Evolutionary conservation across 768 basidiomycete species (phyloP), one percentile per base, ranked within the genome.

Genomic region (Sarcomyxa edulis): DNA sequence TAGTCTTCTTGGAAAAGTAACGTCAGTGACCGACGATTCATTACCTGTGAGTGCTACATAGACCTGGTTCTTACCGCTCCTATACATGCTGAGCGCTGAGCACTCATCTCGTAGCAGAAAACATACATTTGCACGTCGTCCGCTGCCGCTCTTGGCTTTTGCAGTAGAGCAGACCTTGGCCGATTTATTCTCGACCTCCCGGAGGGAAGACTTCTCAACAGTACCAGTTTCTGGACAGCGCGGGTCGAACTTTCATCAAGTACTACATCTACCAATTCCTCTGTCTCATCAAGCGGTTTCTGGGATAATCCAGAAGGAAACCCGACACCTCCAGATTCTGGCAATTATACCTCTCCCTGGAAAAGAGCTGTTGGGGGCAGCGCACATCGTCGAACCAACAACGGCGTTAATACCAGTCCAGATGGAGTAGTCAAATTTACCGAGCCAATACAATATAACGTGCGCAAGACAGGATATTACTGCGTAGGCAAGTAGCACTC

Each of bases 81-180:
- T 43, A 22, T 25, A 30, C 20, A 34, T 19, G 46, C 32, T 50
- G 42, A 53, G 37, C 33, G 15, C 32, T 30, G 21, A n/a, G 40
- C 32, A 48, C 38, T 42, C 35, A 32, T 46, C 12, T 45, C 42
- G 54, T 49, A 71, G 64, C 77, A 97, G 92, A 90, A 84, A 65
- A 88, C 86, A 16, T 99, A 91, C 50, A 76, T 99, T 20, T 99
- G 96, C 63, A 98, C 95, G 2, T 76, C 88, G 2, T 80, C 71
- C 42, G 84, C 89, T 15, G 71, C 92, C 27, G 66, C 71, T 10
- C 70, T 73, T 2, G 82, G 84, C 1, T 74, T 85, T 35, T 99
- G 96, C 50, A 63, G 65, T 12, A 54, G 59, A 23, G 68, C 72
- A 14, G 65, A 90, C 46, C 74, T 96, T 14, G 96, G 96, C n/a